Evolutionary conservation across 2,329 filamentous ascomycete genomes (phyloP).

Genomic region (Lecanicillium sp.): DNA sequence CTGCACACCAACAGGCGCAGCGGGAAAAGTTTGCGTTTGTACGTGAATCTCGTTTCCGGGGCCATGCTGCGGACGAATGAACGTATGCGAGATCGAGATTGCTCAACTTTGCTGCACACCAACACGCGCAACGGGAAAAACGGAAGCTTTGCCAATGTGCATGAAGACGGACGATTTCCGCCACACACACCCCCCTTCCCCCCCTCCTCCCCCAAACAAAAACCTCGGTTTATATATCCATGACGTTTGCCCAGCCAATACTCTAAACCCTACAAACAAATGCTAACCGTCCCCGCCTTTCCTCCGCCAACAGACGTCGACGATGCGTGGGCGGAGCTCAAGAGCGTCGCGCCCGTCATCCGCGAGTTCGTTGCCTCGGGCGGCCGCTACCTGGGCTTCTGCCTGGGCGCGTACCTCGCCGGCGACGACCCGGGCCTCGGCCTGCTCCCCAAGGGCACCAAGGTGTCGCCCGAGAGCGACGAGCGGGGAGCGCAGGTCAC

Average conservation of each 20-base stretch:
- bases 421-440: constrained; percentile 19
- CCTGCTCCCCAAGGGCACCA: constrained; percentile 16
- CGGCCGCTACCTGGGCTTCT: constrained; percentile 23
- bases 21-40: not conserved
- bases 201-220: no score
- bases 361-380: constrained; percentile 19
- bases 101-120: not conserved
- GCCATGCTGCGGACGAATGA: no score
- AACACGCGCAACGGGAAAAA: not conserved
- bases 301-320: constrained; percentile 17
- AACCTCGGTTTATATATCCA: no score
- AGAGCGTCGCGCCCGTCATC: constrained; percentile 14
- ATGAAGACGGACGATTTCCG: no score
- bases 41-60: no score
- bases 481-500: constrained; percentile 17
- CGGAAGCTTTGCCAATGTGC: no score
- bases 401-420: constrained; percentile 24
- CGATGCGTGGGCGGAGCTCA: constrained; percentile 16
- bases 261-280: not conserved
- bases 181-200: no score
- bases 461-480: constrained; percentile 13
- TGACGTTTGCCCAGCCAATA: not conserved
- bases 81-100: no score
- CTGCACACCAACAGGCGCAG: not conserved
- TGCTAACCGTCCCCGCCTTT: not conserved